Percentiles rank a stretch among this genome's conserved stretches.
These are phyloP conservation scores for Simmondsia chinensis DNA, from an alignment of 148 eudicot species.

Conservation along the genomic window DNA sequence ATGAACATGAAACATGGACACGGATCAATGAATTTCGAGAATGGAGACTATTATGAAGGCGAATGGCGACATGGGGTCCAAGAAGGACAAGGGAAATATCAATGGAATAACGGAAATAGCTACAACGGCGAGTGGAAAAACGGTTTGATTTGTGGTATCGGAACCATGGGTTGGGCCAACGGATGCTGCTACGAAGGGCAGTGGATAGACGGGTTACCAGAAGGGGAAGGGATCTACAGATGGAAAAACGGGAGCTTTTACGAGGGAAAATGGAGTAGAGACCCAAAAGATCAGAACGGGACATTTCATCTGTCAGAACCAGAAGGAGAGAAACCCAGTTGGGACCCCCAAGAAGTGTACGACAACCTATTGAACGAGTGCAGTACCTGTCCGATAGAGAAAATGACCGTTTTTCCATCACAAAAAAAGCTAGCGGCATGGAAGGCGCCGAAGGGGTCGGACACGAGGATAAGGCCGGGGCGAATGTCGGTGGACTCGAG, in stretches of 20 bases:
- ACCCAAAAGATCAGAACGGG: constrained; percentile 46
- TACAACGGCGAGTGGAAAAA: constrained; percentile 72
- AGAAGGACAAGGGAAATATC: constrained; percentile 77
- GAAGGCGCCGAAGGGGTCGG: constrained; percentile 48
- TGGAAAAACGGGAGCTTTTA: constrained; percentile 61
- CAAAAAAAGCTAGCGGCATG: constrained; percentile 76
- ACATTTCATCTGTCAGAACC: constrained; percentile 31
- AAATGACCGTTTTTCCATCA: constrained; percentile 59
- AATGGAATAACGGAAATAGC: constrained; percentile 61
- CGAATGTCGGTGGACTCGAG: constrained; percentile 78
- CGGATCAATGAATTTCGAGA: constrained; percentile 43
- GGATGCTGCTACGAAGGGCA: constrained; percentile 66
- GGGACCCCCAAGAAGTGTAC: constrained; percentile 75
- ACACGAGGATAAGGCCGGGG: constrained; percentile 31
- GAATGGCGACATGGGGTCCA: constrained; percentile 80
- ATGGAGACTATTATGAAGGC: constrained; percentile 69
- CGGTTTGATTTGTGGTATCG: constrained; percentile 58
- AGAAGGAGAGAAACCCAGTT: constrained; percentile 12
- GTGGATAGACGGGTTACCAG: constrained; percentile 77
- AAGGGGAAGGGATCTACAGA: constrained; percentile 65
- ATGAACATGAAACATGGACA: constrained; percentile 85
- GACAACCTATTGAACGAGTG: constrained; percentile 29
- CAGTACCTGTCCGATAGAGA: constrained; percentile 44
- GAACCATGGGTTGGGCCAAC: constrained; percentile 54
- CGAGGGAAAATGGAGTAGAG: constrained; percentile 70